These are phyloP conservation scores for Nakazawaea anatomiae DNA, from an alignment of 805 yeast species.

Conservation along the genomic window DNA sequence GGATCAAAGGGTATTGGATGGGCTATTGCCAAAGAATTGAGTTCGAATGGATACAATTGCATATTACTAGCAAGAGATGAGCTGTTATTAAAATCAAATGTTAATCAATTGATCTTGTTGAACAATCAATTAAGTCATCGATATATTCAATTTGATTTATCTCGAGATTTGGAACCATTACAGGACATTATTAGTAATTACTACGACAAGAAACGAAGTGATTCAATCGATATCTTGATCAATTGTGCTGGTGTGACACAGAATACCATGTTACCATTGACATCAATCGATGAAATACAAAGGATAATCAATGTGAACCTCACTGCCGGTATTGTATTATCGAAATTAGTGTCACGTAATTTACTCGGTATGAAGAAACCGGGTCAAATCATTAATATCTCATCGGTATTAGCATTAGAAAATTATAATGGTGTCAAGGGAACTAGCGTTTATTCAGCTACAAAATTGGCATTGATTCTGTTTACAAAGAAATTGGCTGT, in stretches of 20 bases:
- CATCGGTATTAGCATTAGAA: slow-evolving; percentile 54
- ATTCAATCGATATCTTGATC: slow-evolving; percentile 37
- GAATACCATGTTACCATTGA: slow-evolving; percentile 39
- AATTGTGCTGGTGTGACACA: slow-evolving; percentile 70
- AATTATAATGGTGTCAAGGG: slow-evolving; percentile 39
- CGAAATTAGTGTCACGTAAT: slow-evolving; percentile 44
- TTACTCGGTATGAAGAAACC: slow-evolving; percentile 36
- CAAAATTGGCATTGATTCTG: slow-evolving; percentile 65
- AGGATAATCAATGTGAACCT: slow-evolving; percentile 51
- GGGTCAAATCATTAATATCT: slow-evolving; percentile 50
- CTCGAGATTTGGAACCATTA: slow-evolving; percentile 9
- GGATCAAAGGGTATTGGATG: slow-evolving; percentile 67
- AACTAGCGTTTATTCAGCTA: slow-evolving; percentile 58
- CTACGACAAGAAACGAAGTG: slow-evolving; percentile 22
- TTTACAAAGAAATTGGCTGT: slow-evolving; percentile 53
- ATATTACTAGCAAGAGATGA: slow-evolving; percentile 46
- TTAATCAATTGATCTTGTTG: slow-evolving; percentile 8
- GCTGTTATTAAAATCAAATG: slow-evolving; percentile 24
- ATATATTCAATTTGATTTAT: slow-evolving; percentile 29
- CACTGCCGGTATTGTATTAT: slow-evolving; percentile 51
- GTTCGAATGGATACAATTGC: slow-evolving; percentile 45
- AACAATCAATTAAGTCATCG: slow-evolving; percentile 22
- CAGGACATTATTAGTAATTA: slow-evolving; percentile 13
- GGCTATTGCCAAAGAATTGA: slow-evolving; percentile 44
- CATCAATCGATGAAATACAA: slow-evolving; percentile 34